These are phyloP conservation scores for Vanrija pseudolonga DNA, from an alignment of 1,284 basidiomycete genomes.

Conservation along the genomic window DNA sequence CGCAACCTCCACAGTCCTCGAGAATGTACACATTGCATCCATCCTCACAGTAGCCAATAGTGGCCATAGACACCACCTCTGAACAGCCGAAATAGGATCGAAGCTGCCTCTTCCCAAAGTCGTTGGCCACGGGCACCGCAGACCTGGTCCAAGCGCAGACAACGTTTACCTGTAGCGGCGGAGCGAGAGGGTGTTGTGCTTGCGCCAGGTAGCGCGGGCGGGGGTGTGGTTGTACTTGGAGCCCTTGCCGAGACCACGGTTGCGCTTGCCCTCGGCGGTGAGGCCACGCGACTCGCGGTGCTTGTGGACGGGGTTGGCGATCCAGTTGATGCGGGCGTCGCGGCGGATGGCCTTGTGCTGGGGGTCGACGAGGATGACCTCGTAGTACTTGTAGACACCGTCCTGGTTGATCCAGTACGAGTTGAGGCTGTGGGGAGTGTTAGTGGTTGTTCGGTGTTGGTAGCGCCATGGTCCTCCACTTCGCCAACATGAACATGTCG, in stretches of 20 bases:
- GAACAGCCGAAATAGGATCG: too few relatives aligned
- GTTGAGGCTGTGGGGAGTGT: constrained; percentile 58
- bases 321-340: constrained; percentile 93
- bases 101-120: too few relatives aligned
- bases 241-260: constrained; percentile 83
- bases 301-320: constrained; percentile 97
- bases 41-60: too few relatives aligned
- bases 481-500: background rate
- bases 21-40: too few relatives aligned
- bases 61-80: too few relatives aligned
- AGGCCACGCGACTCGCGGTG: constrained; percentile 96
- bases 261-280: constrained; percentile 90
- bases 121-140: constrained; percentile 10
- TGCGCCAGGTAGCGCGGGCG: constrained; percentile 88
- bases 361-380: constrained; percentile 93
- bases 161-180: constrained; percentile 86
- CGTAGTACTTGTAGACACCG: constrained; percentile 99
- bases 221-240: constrained; percentile 92
- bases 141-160: background rate
- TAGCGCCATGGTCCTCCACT: background rate
- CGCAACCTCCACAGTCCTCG: too few relatives aligned
- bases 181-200: constrained; percentile 96
- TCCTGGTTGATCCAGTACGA: constrained; percentile 99
- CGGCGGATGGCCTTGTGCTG: constrained; percentile 69
- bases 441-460: background rate